A percentile compares a stretch with the other conserved stretches of the same genome.
phyloP scores from a whole-genome alignment of 495 filamentous ascomycete species.

The Penicillium salamii region DNA sequence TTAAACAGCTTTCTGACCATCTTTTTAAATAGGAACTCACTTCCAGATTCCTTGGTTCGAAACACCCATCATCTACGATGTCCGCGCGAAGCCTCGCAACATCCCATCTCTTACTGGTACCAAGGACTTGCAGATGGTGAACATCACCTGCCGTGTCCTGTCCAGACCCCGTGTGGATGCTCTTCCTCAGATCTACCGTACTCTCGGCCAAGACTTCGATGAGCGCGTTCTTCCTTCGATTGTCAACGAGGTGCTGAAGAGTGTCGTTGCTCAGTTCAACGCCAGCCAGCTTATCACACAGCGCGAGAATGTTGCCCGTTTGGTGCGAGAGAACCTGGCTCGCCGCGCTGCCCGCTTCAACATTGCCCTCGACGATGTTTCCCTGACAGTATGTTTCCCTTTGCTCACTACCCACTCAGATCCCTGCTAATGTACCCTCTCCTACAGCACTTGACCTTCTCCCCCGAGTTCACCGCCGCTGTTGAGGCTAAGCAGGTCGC shows the following conservation, averaged over 20 bases:
- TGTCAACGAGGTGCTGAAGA: conserved; percentile 98
- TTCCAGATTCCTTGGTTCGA: conserved; percentile 94
- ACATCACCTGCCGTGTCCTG: conserved; percentile 99
- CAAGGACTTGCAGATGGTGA: conserved; percentile 99
- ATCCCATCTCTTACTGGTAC: conserved; percentile 97
- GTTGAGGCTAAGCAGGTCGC: conserved; percentile 99
- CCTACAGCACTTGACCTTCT: conserved; percentile 91
- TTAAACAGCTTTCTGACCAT: conserved; percentile 17
- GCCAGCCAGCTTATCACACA: conserved; percentile 97
- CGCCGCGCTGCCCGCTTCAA: conserved; percentile 92
- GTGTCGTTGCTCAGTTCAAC: conserved; percentile 98
- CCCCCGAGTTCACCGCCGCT: conserved; percentile 96
- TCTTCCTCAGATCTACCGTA: conserved; percentile 94
- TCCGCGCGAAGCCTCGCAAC: conserved; percentile 94
- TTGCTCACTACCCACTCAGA: not conserved
- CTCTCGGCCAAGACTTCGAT: conserved; percentile 92
- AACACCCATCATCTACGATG: conserved; percentile 93
- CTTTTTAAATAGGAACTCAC: conserved; percentile 71
- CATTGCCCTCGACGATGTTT: conserved; percentile 96
- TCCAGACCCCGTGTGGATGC: conserved; percentile 83
- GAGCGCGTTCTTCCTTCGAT: conserved; percentile 96
- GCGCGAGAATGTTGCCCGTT: conserved; percentile 87
- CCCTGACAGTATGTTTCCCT: conserved; percentile 72
- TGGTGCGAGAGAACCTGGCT: conserved; percentile 91
- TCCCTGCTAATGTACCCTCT: conserved; percentile 14